Percentiles rank a stretch among this genome's conserved stretches.
Conservation (phyloP, 176 grass and related monocot genomes). For the Cenchrus purpureus region DNA sequence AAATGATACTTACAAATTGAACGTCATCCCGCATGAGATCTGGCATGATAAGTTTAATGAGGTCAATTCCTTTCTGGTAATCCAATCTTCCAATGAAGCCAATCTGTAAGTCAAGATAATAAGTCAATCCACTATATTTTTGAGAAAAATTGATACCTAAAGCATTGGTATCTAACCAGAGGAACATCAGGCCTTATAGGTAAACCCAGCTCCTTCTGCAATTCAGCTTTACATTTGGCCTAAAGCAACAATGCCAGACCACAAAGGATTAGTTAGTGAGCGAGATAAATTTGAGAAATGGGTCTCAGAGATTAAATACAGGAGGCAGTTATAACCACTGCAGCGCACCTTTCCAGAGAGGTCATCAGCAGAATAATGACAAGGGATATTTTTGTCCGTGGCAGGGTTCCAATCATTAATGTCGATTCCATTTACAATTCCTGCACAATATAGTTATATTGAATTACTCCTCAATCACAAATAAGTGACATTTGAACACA, state of each 20-base stretch:
- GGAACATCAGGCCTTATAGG: constrained; percentile 66
- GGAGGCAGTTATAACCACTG: background rate
- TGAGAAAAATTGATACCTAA: background rate
- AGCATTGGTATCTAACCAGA: constrained; percentile 64
- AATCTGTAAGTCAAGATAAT: constrained; percentile 66
- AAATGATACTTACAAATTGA: constrained; percentile 73
- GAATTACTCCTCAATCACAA: background rate
- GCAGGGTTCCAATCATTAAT: constrained; percentile 83
- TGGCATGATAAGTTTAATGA: constrained; percentile 70
- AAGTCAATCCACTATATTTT: constrained; percentile 33
- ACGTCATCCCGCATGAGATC: constrained; percentile 75
- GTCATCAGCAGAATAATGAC: constrained; percentile 80
- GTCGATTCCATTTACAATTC: constrained; percentile 97
- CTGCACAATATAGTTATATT: constrained; percentile 44
- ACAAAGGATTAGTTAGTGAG: constrained; percentile 22
- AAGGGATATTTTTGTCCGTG: constrained; percentile 73
- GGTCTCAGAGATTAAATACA: constrained; percentile 9
- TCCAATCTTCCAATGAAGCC: constrained; percentile 99
- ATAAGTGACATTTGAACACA: background rate
- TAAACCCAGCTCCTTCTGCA: constrained; percentile 86
- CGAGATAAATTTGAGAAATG: constrained; percentile 12
- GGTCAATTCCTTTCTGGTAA: constrained; percentile 96
- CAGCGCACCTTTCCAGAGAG: constrained; percentile 85
- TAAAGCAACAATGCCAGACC: constrained; percentile 42
- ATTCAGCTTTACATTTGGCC: constrained; percentile 86